Conservation (phyloP, 202 grass and related monocot genomes). For the Carex sylvatica region DNA sequence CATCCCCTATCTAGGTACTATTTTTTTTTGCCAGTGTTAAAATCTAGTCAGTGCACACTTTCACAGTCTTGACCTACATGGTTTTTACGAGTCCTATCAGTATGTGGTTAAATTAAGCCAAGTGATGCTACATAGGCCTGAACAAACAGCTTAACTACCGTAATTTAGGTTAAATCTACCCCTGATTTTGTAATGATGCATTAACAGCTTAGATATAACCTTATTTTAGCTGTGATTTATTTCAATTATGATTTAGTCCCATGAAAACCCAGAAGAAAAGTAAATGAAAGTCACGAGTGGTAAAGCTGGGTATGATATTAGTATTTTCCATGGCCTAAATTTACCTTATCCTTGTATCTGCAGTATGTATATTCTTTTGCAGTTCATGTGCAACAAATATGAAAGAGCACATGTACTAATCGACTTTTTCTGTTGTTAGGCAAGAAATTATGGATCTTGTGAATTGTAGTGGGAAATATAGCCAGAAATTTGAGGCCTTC, state of each 20-base stretch:
- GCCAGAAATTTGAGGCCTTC: slow-evolving; percentile 66
- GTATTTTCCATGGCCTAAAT: not conserved
- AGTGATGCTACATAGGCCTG: not conserved
- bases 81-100: not conserved
- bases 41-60: not conserved
- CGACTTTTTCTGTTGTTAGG: slow-evolving; percentile 36
- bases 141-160: not conserved
- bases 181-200: not conserved
- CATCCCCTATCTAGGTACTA: slow-evolving; percentile 75
- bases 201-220: not conserved
- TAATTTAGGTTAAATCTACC: not conserved
- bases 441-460: slow-evolving; percentile 88
- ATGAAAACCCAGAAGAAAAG: not conserved
- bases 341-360: not conserved
- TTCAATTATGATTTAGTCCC: not conserved
- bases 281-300: not conserved
- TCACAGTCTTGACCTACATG: not conserved
- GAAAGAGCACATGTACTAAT: not conserved
- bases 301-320: not conserved
- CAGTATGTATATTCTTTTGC: not conserved
- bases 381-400: not conserved
- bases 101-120: not conserved
- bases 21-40: not conserved
- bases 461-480: slow-evolving; percentile 71
- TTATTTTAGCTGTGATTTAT: not conserved